Evolutionary conservation across 805 yeast species (phyloP).

Genomic region (Suhomyces tanzawaensis): DNA sequence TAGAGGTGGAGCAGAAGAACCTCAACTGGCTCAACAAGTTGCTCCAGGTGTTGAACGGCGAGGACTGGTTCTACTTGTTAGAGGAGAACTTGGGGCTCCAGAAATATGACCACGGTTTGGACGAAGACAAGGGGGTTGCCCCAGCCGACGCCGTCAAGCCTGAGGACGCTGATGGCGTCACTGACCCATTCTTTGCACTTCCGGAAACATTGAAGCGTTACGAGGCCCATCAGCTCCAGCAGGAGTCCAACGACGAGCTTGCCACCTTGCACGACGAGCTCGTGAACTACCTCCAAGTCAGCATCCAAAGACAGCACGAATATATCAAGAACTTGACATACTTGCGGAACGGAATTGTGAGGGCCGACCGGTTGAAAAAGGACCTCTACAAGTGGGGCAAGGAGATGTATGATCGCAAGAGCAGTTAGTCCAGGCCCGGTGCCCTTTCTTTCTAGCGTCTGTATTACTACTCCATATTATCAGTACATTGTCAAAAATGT

Average conservation of each 20-base stretch:
- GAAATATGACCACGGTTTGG: constrained; percentile 63
- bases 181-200: constrained; percentile 56
- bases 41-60: constrained; percentile 81
- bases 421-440: constrained; percentile 9
- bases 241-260: constrained; percentile 24
- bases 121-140: constrained; percentile 12
- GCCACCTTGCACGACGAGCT: constrained; percentile 62
- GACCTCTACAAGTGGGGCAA: constrained; percentile 79
- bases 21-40: constrained; percentile 70
- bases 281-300: constrained; percentile 42
- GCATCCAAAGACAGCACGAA: constrained; percentile 62
- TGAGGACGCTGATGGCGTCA: constrained; percentile 53
- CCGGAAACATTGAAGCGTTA: constrained; percentile 39
- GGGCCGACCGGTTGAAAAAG: constrained; percentile 73
- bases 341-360: constrained; percentile 70
- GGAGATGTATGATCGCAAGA: constrained; percentile 61
- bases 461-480: no score
- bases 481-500: no score
- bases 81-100: constrained; percentile 68
- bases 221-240: constrained; percentile 25
- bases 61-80: constrained; percentile 67
- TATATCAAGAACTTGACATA: constrained; percentile 75
- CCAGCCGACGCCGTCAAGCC: constrained; percentile 15
- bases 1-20: constrained; percentile 77
- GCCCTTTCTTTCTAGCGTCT: no score